Percentiles rank a stretch among this genome's conserved stretches.
These are phyloP conservation scores for Stagonosporopsis rhizophila DNA, from an alignment of 2,329 filamentous ascomycete species.

Conservation along the genomic window DNA sequence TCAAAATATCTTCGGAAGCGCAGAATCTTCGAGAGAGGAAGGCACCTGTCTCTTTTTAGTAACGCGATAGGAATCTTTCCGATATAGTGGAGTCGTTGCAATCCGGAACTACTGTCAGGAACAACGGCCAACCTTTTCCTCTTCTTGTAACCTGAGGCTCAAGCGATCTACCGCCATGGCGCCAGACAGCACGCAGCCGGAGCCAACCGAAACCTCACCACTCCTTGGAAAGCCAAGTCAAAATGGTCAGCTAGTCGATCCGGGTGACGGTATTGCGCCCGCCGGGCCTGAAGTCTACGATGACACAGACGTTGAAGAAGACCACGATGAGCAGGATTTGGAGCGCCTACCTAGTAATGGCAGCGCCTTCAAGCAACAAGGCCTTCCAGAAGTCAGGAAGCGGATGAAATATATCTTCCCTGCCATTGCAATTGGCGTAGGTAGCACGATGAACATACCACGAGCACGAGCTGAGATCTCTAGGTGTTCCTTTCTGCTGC, in stretches of 20 bases:
- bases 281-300: slow-evolving; percentile 23
- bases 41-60: slow-evolving; percentile 10
- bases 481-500: slow-evolving; percentile 73
- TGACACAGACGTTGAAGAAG: slow-evolving; percentile 12
- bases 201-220: slow-evolving; percentile 54
- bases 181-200: neutral
- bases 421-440: slow-evolving; percentile 67
- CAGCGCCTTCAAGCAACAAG: slow-evolving; percentile 50
- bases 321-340: slow-evolving; percentile 40
- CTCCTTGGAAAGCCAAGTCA: slow-evolving; percentile 47
- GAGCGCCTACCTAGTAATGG: slow-evolving; percentile 46
- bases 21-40: neutral
- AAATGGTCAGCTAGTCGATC: slow-evolving; percentile 22
- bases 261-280: slow-evolving; percentile 35
- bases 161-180: slow-evolving; percentile 2
- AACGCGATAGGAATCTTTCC: neutral
- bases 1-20: neutral
- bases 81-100: slow-evolving; percentile 4
- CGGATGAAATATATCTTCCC: slow-evolving; percentile 66
- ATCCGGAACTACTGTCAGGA: neutral
- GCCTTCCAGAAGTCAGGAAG: slow-evolving; percentile 58
- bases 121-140: neutral
- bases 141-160: neutral
- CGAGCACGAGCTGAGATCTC: neutral
- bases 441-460: slow-evolving; percentile 22